Evolutionary conservation across 306 rosid genomes (phyloP).

Genomic region (Hippophae gyantsensis): DNA sequence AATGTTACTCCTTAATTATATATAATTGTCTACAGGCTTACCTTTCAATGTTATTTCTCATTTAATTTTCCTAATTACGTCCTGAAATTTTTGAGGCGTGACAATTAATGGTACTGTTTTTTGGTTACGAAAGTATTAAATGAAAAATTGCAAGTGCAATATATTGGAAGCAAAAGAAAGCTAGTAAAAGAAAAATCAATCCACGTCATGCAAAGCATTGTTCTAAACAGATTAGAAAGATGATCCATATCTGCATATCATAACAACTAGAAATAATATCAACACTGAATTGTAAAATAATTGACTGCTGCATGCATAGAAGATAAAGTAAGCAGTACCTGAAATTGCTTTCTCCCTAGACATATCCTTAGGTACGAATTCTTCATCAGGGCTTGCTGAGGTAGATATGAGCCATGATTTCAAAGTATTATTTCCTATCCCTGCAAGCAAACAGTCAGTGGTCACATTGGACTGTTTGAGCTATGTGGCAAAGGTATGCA

Average conservation of each 20-base stretch:
- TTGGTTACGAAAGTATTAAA: too few species aligned
- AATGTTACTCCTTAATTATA: too few species aligned
- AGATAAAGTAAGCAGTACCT: conserved; percentile 22
- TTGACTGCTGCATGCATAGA: not conserved
- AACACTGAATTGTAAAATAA: not conserved
- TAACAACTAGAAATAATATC: not conserved
- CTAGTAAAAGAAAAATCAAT: not conserved
- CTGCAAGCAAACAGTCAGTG: conserved; percentile 26
- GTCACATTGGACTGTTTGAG: not conserved
- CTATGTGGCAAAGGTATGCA: too few species aligned
- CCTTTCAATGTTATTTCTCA: too few species aligned
- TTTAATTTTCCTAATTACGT: too few species aligned
- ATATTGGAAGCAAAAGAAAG: too few species aligned
- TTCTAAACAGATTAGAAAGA: not conserved
- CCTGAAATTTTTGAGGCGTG: too few species aligned
- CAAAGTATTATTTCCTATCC: conserved; percentile 43
- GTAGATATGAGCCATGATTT: conserved; percentile 67
- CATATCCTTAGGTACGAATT: conserved; percentile 4
- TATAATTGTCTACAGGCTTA: too few species aligned
- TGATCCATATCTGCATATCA: not conserved
- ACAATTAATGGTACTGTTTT: too few species aligned
- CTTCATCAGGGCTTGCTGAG: conserved; percentile 33
- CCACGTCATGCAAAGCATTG: not conserved
- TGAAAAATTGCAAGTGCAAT: too few species aligned
- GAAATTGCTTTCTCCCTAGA: conserved; percentile 10